A percentile compares a stretch with the other conserved stretches of the same genome.
These are phyloP conservation scores for Linum tenue DNA, from an alignment of 345 rosid genomes.

Conservation along the genomic window DNA sequence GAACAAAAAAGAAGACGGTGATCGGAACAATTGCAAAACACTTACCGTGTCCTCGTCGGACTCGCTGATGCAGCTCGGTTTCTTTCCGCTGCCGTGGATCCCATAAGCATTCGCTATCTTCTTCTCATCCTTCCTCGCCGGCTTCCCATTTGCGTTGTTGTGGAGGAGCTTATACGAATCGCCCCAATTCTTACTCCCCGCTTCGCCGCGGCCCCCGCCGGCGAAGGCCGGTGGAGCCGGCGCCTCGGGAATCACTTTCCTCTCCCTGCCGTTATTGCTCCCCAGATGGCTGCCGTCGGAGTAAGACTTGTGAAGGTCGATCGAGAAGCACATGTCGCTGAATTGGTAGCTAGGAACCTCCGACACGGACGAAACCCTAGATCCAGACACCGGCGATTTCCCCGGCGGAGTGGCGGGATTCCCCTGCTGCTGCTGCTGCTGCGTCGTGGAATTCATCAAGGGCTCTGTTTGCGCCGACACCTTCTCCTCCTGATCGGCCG, in stretches of 20 bases:
- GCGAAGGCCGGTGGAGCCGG: too few species aligned
- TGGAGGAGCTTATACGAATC: background rate
- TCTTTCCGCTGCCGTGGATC: background rate
- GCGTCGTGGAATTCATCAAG: background rate
- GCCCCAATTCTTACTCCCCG: slow-evolving; percentile 3
- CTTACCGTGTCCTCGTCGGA: background rate
- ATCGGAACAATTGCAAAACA: background rate
- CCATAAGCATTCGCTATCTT: background rate
- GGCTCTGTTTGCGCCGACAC: background rate
- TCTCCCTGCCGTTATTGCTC: slow-evolving; percentile 6
- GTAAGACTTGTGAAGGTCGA: slow-evolving; percentile 35
- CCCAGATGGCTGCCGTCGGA: slow-evolving; percentile 2
- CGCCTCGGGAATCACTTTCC: slow-evolving; percentile 1
- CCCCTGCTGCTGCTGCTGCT: background rate
- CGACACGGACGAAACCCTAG: background rate
- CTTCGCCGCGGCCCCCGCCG: too few species aligned
- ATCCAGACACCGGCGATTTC: background rate
- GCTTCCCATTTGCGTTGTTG: background rate
- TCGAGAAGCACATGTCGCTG: slow-evolving; percentile 38
- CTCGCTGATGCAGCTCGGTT: background rate
- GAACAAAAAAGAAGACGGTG: too few species aligned
- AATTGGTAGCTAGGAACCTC: slow-evolving; percentile 34
- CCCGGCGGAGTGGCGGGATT: background rate
- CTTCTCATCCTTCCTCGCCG: background rate
- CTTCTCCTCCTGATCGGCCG: background rate